These are phyloP conservation scores for Clavariopsis aquatica DNA, from an alignment of 495 filamentous ascomycete genomes.

Conservation along the genomic window DNA sequence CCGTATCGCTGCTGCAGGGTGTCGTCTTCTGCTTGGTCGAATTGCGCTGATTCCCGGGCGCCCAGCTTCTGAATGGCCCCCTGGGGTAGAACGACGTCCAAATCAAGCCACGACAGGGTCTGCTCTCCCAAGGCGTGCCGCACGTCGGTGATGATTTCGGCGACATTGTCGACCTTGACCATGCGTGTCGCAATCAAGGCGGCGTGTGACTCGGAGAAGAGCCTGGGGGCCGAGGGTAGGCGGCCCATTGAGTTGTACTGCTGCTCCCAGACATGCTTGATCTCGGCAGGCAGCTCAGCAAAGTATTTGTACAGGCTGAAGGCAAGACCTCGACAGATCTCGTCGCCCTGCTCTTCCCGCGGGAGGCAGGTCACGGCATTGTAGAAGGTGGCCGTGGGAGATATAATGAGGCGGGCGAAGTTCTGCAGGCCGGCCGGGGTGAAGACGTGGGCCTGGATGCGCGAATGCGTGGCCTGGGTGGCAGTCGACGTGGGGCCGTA, in stretches of 20 bases:
- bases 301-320: slow-evolving; percentile 94
- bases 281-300: slow-evolving; percentile 71
- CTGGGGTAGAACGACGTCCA: slow-evolving; percentile 81
- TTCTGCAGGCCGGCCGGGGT: slow-evolving; percentile 82
- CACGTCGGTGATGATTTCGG: slow-evolving; percentile 70
- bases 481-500: slow-evolving; percentile 80
- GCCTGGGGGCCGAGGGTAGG: slow-evolving; percentile 59
- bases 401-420: slow-evolving; percentile 86
- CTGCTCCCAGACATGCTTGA: slow-evolving; percentile 60
- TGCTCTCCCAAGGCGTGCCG: slow-evolving; percentile 72
- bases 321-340: slow-evolving; percentile 82
- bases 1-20: slow-evolving; percentile 70
- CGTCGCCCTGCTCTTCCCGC: slow-evolving; percentile 89
- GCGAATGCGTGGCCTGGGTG: slow-evolving; percentile 82
- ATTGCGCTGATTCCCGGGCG: slow-evolving; percentile 42
- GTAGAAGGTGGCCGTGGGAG: slow-evolving; percentile 93
- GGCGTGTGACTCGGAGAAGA: slow-evolving; percentile 91
- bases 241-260: slow-evolving; percentile 45
- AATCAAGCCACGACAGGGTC: slow-evolving; percentile 76
- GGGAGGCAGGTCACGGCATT: slow-evolving; percentile 88
- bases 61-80: slow-evolving; percentile 64
- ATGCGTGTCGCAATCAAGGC: slow-evolving; percentile 84
- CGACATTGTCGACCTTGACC: slow-evolving; percentile 71
- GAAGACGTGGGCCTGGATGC: slow-evolving; percentile 90
- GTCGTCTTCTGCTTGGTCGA: slow-evolving; percentile 54